Base-by-base conservation (phyloP, 1,139 yeast species). In the Kluyveromyces sp. region DNA sequence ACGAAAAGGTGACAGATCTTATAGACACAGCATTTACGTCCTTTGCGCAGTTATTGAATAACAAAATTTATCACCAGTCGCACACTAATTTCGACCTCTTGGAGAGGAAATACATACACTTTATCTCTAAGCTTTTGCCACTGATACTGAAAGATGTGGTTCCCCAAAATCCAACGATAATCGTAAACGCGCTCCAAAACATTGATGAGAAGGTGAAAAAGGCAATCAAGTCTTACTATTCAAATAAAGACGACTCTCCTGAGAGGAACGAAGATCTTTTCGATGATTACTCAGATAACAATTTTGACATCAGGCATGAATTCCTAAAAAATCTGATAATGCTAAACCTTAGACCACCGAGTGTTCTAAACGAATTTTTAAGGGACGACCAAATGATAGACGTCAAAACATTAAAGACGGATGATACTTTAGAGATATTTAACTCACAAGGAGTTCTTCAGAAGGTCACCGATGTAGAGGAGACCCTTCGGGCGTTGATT, bases 291-390 rank as follows among this genome's bases (percentile, higher is more conserved):
- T 74, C 77, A 1, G 61, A 75, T 2, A 68, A 74, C 2, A 65
- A 69, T 29, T 57, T 66, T 19, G 81, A 76, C 52, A 66, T 79
- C 2, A 70, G 83, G 40, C 80, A 76, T 49, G 75, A 71, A 16
- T 78, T 83, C 45, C 58, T 80, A 17, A 75, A 74, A 50, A 69
- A 76, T 13, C 71, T 82, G 48, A 66, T 77, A 16, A 68, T 74
- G 26, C 50, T 73, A 30, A 64, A 65, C 2, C 52, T 75, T 15
- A 64, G 72, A 18, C 68, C 69, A 2, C 63, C 68, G 1, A 64
- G 67, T 13, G 58, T 74, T 8, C 69, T 75, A 46, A 71, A 68
- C 42, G 66, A 68, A 32, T 67, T 75, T 28, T 66, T 78, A 41
- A 73, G 68, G 44, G 74, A 60, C 52, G 77, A 70, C 46, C 71